phyloP scores from a whole-genome alignment of 2,329 filamentous ascomycete genomes.

The Hymenoscyphus linearis region DNA sequence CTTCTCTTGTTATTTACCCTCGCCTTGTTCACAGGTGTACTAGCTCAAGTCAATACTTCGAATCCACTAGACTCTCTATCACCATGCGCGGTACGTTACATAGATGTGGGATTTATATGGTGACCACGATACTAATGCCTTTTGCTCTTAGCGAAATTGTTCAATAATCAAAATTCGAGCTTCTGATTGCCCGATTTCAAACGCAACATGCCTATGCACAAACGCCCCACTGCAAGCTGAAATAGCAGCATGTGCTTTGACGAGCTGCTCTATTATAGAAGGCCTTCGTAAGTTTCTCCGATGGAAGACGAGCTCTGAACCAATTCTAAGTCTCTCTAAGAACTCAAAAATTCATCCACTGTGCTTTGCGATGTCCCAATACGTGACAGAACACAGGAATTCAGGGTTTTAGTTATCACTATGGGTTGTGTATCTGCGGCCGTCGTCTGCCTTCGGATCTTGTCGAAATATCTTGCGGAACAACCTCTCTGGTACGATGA shows the following conservation, averaged over 20 bases:
- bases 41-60: background rate
- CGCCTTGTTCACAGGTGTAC: background rate
- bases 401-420: background rate
- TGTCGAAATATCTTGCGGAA: background rate
- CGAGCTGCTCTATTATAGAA: conserved; percentile 35
- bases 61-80: background rate
- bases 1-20: background rate
- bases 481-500: background rate
- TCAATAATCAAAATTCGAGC: conserved; percentile 10
- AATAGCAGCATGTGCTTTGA: conserved; percentile 33
- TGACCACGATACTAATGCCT: background rate
- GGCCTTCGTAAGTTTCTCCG: conserved; percentile 29
- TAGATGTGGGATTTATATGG: too few species aligned
- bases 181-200: conserved; percentile 35
- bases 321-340: background rate
- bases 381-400: background rate
- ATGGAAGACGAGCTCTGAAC: background rate
- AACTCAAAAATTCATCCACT: conserved; percentile 34
- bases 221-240: conserved; percentile 31
- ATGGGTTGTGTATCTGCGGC: background rate
- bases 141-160: conserved; percentile 13
- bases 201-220: conserved; percentile 37
- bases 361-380: background rate
- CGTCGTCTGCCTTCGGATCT: conserved; percentile 26
- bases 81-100: conserved; percentile 3